Conservation (phyloP, 116 monocot genomes). For the Iris pallida region DNA sequence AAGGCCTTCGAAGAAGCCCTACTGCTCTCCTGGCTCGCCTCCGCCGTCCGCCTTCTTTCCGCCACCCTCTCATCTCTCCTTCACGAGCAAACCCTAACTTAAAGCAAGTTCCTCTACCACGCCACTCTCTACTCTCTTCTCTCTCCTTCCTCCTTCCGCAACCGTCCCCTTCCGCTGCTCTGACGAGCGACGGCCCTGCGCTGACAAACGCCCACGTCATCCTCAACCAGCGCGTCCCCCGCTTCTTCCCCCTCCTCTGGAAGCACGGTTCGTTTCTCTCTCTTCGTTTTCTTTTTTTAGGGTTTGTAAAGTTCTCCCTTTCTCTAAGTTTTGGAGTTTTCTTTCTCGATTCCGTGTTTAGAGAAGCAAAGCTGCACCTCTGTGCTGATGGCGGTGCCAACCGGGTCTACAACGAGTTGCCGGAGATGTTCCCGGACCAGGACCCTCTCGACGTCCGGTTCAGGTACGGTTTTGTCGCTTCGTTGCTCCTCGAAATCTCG, state of each 20-base stretch:
- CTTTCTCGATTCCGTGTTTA: conserved; percentile 14
- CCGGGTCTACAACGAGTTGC: conserved; percentile 78
- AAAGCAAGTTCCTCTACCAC: too few species aligned
- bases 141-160: conserved; percentile 75
- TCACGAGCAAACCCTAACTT: too few species aligned
- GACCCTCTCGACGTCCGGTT: too few species aligned
- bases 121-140: too few species aligned
- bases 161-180: conserved; percentile 8
- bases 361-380: conserved; percentile 69
- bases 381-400: conserved; percentile 99
- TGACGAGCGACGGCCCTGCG: conserved; percentile 1
- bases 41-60: too few species aligned
- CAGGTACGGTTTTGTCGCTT: conserved; percentile 38
- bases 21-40: too few species aligned
- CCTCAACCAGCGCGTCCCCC: conserved; percentile 82
- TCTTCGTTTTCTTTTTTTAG: conserved; percentile 19
- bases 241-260: conserved; percentile 83
- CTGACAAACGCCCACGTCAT: conserved; percentile 58
- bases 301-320: too few species aligned
- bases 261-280: conserved; percentile 32
- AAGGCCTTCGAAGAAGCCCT: too few species aligned
- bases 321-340: not conserved
- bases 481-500: too few species aligned
- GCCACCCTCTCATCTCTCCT: too few species aligned
- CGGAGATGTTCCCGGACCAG: conserved; percentile 69